These are phyloP conservation scores for Paragyromitra xinjiangensis DNA, from an alignment of 495 filamentous ascomycete species.

Conservation along the genomic window DNA sequence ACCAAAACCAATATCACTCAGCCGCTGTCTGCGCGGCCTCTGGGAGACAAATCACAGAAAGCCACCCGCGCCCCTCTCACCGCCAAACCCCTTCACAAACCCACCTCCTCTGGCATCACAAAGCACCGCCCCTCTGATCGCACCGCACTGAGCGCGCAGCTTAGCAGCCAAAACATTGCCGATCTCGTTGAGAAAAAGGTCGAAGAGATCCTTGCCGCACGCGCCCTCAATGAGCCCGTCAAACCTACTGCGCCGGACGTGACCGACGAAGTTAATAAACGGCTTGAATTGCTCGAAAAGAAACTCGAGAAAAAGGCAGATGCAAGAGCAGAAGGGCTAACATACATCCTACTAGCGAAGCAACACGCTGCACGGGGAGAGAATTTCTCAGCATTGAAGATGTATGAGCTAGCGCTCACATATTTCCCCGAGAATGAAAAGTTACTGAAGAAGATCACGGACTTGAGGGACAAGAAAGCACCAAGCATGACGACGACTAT, in stretches of 20 bases:
- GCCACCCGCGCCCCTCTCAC: conserved; percentile 37
- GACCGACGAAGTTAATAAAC: conserved; percentile 77
- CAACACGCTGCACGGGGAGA: conserved; percentile 87
- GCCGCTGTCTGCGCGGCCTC: conserved; percentile 5
- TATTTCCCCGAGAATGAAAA: conserved; percentile 90
- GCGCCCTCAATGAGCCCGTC: conserved; percentile 61
- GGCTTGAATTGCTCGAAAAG: conserved; percentile 84
- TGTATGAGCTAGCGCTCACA: conserved; percentile 84
- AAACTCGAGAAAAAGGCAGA: conserved; percentile 81
- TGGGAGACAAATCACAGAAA: conserved; percentile 26
- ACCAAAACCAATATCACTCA: conserved; percentile 44
- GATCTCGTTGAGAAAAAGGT: conserved; percentile 92
- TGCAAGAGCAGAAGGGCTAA: conserved; percentile 78
- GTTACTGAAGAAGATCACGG: conserved; percentile 77
- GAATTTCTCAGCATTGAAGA: conserved; percentile 76
- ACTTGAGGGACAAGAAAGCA: conserved; percentile 64
- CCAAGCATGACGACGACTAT: conserved; percentile 56
- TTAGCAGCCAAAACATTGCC: conserved; percentile 72
- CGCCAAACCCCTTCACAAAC: conserved; percentile 41
- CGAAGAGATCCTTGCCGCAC: conserved; percentile 81
- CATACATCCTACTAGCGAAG: conserved; percentile 86
- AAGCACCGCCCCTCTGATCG: conserved; percentile 59
- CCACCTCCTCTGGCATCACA: conserved; percentile 55
- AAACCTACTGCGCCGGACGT: conserved; percentile 61
- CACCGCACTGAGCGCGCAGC: conserved; percentile 39